A percentile compares a stretch with the other conserved stretches of the same genome.
These are phyloP conservation scores for Spathaspora hagerdaliae DNA, from an alignment of 805 yeast species.

Conservation along the genomic window DNA sequence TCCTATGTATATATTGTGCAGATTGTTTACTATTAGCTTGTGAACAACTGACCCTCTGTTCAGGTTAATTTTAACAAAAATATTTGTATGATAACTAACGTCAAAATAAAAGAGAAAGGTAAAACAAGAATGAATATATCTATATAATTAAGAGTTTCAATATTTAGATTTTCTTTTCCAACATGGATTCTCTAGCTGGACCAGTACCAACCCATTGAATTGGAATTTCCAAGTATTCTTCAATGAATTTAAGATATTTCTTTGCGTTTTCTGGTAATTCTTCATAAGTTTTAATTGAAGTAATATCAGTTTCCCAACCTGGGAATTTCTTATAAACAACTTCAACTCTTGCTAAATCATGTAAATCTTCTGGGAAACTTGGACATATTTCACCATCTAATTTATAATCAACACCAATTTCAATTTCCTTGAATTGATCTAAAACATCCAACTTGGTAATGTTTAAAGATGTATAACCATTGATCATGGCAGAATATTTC, in stretches of 20 bases:
- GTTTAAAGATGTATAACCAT: slow-evolving; percentile 93
- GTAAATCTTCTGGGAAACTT: slow-evolving; percentile 90
- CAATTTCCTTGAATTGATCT: slow-evolving; percentile 83
- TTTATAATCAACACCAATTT: slow-evolving; percentile 82
- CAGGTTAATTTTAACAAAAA: neutral
- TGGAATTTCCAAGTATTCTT: slow-evolving; percentile 77
- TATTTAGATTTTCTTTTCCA: slow-evolving; percentile 43
- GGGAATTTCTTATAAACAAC: slow-evolving; percentile 89
- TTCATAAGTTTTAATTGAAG: slow-evolving; percentile 60
- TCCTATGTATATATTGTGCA: too few relatives aligned
- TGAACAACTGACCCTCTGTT: too few relatives aligned
- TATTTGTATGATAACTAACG: neutral
- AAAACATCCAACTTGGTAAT: slow-evolving; percentile 94
- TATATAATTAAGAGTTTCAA: neutral
- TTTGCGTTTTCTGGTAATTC: slow-evolving; percentile 88
- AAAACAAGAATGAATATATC: too few relatives aligned
- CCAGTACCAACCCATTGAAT: slow-evolving; percentile 98
- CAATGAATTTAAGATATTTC: slow-evolving; percentile 80
- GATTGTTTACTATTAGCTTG: too few relatives aligned
- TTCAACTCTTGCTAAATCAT: slow-evolving; percentile 79
- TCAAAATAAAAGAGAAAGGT: too few relatives aligned
- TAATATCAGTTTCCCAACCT: slow-evolving; percentile 89
- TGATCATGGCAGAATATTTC: slow-evolving; percentile 84
- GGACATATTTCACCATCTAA: slow-evolving; percentile 71
- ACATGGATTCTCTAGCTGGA: slow-evolving; percentile 93